Base-by-base conservation (phyloP, 2,329 filamentous ascomycete genomes). In the Monilinia vaccinii-corymbosi region DNA sequence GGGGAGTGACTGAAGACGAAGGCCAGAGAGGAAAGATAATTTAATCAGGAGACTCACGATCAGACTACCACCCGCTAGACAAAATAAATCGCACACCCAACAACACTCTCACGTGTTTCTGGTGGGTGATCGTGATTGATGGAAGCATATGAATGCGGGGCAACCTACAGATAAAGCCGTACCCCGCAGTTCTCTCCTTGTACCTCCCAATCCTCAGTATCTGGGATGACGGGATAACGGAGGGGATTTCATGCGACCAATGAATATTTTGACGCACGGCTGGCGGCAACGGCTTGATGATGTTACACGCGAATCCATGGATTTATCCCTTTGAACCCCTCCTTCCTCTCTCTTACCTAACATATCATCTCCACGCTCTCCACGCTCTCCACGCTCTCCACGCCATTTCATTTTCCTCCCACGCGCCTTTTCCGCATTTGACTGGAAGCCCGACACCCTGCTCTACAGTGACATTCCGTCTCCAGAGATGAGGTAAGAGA, bases 401-500 rank as follows among this genome's bases (percentile, higher is more conserved):
- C 36, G 34, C 28, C 28, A 52, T 14, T 42, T 28, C 10, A 16
- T n/a, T 40, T 40, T 52, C 38, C 49, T 32, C 50, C 50, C 38
- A 53, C 13, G 25, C 50, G 50, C 50, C 21, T 18, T 53, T 53
- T 21, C 51, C 51, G 28, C 32, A 16, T 32, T 32, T 42, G 38
- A 55, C 51, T 44, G 51, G 3, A n/a, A 44, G 21, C 21, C 0
- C 18, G 16, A n/a, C 10, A 42, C 9, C 10, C 16, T 40, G 38
- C 18, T 13, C 23, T 13, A 23, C 38, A 32, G 51, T 55, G 51
- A 55, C 51, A 55, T 55, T 23, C 38, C n/a, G n/a, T 10, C 16
- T 1, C 25, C 32, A 55, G 21, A 31, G 18, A 55, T 55, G 51
- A 55, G 51, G 51, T 55, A 55, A 55, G 51, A 55, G 51, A 55